Evolutionary conservation across 225 moss, liverwort and hornwort genomes (phyloP), one percentile per base, ranked within the genome.

Genomic region (Straminergon stramineum): DNA sequence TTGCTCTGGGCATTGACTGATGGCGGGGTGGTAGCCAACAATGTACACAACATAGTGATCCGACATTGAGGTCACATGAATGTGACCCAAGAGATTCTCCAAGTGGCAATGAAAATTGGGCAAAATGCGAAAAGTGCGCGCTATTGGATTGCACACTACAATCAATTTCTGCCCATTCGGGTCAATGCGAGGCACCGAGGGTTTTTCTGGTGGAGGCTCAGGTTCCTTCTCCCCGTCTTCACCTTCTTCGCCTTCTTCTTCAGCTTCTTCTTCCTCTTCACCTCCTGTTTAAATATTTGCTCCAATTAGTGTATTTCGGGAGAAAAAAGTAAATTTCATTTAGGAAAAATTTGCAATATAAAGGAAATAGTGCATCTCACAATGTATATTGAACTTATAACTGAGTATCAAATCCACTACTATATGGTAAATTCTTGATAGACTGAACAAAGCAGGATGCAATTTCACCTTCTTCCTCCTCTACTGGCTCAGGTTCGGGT

Each of bases 81-180:
- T 95, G 68, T 95, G 93, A 1, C 95, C 95, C 5, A 93, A 1
- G 14, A 95, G 88, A 79, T 92, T 93, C 28, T 95, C 91, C 0
- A 95, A n/a, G 76, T 95, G 95, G 64, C 95, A 95, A 22, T 95
- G 95, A 12, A 93, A 80, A 48, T 91, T 77, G 1, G 95, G 95
- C 17, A 93, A 35, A 43, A 93, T 91, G 18, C 91, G 90, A 57
- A 91, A 95, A 2, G 95, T 93, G 5, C 95, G 88, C 4, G 95
- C 92, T 55, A 93, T 79, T 0, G 95, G 95, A 67, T 95, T 95
- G 67, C 95, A 93, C 2, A 95, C 93, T 6, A 93, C 93, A 21
- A 95, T 91, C 53, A 95, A 23, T 77, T 95, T 93, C 9, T 95
- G 93, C 5, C 93, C 95, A 66, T 93, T 92, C 0, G 95, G 95